Conservation (phyloP, 2,329 filamentous ascomycete genomes). For the Ceratocystiopsis minuta region DNA sequence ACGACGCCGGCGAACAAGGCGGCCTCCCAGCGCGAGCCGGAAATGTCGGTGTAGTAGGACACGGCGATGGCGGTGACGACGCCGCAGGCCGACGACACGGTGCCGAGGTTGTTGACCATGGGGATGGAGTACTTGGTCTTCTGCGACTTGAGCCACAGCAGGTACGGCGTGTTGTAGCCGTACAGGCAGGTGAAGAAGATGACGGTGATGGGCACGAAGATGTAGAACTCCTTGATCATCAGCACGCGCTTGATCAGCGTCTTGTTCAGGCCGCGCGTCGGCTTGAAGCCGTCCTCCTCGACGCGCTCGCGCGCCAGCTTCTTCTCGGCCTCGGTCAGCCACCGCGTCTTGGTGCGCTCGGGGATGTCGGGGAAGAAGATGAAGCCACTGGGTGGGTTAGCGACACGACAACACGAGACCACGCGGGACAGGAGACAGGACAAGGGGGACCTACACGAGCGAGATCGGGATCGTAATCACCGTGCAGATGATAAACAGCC, state of each 20-base stretch:
- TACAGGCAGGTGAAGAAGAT: slow-evolving; percentile 21
- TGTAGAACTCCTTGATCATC: slow-evolving; percentile 29
- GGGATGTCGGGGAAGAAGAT: slow-evolving; percentile 23
- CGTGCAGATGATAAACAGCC: slow-evolving; percentile 39
- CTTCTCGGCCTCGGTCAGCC: slow-evolving; percentile 18
- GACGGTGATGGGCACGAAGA: slow-evolving; percentile 22
- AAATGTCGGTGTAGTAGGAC: slow-evolving; percentile 8
- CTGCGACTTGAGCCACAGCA: slow-evolving; percentile 3
- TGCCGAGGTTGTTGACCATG: no score
- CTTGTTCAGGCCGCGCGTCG: no score
- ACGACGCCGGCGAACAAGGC: no score
- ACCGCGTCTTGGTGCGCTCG: slow-evolving; percentile 20
- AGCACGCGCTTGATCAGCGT: no score
- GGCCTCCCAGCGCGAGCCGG: no score
- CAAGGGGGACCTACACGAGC: no score
- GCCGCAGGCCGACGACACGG: no score
- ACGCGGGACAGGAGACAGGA: no score
- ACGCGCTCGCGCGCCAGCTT: not conserved
- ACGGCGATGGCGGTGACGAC: no score
- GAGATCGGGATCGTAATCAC: slow-evolving; percentile 26
- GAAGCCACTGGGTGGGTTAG: slow-evolving; percentile 17
- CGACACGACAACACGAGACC: no score
- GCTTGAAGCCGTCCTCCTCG: no score
- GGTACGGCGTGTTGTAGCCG: slow-evolving; percentile 1
- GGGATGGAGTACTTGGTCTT: slow-evolving; percentile 12